phyloP scores from a whole-genome alignment of 202 grass and related monocot genomes.

The Bolboschoenoplectus hybrid region DNA sequence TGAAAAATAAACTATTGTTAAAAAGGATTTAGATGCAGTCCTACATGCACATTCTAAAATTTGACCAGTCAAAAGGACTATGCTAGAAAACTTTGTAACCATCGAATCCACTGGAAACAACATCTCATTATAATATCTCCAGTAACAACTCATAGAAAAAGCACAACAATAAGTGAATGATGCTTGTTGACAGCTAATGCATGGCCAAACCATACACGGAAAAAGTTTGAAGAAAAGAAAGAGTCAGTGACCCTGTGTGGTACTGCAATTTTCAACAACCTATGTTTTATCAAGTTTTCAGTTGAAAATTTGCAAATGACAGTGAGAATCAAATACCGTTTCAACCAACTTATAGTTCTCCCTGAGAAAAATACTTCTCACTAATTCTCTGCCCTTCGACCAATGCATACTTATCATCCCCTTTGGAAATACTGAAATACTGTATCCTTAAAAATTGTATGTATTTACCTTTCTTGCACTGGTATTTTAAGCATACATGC shows the following conservation, averaged over 20 bases:
- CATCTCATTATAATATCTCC: background rate
- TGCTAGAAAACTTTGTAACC: background rate
- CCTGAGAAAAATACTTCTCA: background rate
- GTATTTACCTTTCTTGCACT: background rate
- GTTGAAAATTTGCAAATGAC: background rate
- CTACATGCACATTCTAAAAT: conserved; percentile 10
- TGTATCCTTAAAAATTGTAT: background rate
- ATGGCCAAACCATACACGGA: background rate
- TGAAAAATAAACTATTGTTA: background rate
- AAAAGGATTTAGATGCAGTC: background rate
- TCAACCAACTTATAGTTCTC: background rate
- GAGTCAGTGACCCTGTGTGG: background rate
- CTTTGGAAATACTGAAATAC: background rate
- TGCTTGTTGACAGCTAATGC: background rate
- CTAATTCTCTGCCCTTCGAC: background rate
- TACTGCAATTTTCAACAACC: background rate
- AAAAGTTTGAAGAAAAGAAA: background rate
- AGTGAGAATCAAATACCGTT: background rate
- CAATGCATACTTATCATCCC: background rate
- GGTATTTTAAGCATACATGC: background rate
- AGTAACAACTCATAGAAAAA: conserved; percentile 24
- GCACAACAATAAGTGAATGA: conserved; percentile 8
- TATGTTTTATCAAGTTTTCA: background rate
- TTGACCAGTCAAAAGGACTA: conserved; percentile 17
- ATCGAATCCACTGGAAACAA: conserved; percentile 39